Percentiles rank a stretch among this genome's conserved stretches.
These are phyloP conservation scores for Podospora conica DNA, from an alignment of 495 filamentous ascomycete genomes.

Conservation along the genomic window DNA sequence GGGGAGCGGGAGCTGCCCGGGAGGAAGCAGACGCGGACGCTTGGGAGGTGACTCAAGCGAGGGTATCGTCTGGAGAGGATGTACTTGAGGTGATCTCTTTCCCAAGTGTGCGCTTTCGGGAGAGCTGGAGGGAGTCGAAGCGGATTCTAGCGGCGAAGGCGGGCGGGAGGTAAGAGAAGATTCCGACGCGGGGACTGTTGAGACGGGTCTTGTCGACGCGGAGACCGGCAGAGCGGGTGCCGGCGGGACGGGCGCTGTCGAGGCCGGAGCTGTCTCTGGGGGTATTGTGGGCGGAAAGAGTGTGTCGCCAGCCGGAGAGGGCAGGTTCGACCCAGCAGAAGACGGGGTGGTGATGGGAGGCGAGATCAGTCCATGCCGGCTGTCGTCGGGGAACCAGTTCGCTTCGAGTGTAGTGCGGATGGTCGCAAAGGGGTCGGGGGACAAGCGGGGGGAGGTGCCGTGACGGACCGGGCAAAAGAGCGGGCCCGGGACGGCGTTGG, in stretches of 20 bases:
- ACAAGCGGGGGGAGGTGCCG: not conserved
- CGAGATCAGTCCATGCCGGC: slow-evolving; percentile 22
- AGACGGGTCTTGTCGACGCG: not conserved
- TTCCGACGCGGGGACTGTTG: not conserved
- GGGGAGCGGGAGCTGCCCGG: slow-evolving; percentile 25
- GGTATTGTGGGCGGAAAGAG: not conserved
- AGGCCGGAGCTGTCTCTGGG: not conserved
- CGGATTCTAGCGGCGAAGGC: not conserved
- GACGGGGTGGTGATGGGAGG: slow-evolving; percentile 8
- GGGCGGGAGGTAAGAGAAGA: not conserved
- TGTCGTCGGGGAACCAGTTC: slow-evolving; percentile 9
- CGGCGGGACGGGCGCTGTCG: not conserved
- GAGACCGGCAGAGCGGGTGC: not conserved
- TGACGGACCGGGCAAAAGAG: slow-evolving; percentile 11
- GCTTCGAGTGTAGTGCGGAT: not conserved
- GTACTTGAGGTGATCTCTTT: slow-evolving; percentile 15
- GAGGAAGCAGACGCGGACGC: slow-evolving; percentile 20
- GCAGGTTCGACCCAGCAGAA: not conserved
- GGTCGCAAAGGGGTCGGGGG: slow-evolving; percentile 5
- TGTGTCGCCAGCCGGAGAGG: slow-evolving; percentile 1
- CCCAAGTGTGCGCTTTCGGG: not conserved
- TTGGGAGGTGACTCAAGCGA: slow-evolving; percentile 20
- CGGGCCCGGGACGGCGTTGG: slow-evolving; percentile 11
- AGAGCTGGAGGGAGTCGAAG: not conserved
- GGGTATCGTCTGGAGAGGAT: slow-evolving; percentile 3